Evolutionary conservation across 805 yeast species (phyloP).

Genomic region (Barnettozyma siamensis): DNA sequence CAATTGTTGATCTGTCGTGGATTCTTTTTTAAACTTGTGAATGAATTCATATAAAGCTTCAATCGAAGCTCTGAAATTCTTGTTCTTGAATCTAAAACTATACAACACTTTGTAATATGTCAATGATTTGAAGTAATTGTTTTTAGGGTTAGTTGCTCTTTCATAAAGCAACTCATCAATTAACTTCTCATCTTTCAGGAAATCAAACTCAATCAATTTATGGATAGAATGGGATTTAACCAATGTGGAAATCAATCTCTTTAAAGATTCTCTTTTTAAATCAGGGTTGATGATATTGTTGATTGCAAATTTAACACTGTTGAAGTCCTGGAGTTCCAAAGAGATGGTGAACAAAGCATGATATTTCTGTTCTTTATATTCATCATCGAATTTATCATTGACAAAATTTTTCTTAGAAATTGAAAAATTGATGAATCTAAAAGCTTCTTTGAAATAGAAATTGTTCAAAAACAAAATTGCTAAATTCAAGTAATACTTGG

Average conservation of each 20-base stretch:
- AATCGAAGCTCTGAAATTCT: constrained; percentile 44
- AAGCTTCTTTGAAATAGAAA: constrained; percentile 28
- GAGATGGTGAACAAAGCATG: constrained; percentile 24
- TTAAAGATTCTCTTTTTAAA: constrained; percentile 21
- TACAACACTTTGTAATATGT: constrained; percentile 46
- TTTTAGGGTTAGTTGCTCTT: constrained; percentile 20
- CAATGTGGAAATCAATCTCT: constrained; percentile 33
- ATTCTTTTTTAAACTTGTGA: constrained; percentile 14
- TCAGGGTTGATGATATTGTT: constrained; percentile 16
- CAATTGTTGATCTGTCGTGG: constrained; percentile 6
- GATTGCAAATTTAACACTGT: constrained; percentile 31
- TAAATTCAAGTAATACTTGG: constrained; percentile 34
- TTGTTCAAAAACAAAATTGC: constrained; percentile 32
- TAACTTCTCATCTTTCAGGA: constrained; percentile 35
- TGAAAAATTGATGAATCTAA: constrained; percentile 28
- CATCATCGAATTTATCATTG: constrained; percentile 17
- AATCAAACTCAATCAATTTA: constrained; percentile 36
- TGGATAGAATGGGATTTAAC: constrained; percentile 35
- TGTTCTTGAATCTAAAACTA: constrained; percentile 44
- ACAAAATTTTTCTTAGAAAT: constrained; percentile 16
- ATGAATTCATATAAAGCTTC: constrained; percentile 40
- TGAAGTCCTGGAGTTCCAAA: constrained; percentile 26
- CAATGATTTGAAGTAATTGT: constrained; percentile 29
- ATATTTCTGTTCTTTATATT: constrained; percentile 19
- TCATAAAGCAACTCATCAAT: constrained; percentile 38